phyloP scores from a whole-genome alignment of 164 flowering plant genomes.

The Chimonanthus praecox region DNA sequence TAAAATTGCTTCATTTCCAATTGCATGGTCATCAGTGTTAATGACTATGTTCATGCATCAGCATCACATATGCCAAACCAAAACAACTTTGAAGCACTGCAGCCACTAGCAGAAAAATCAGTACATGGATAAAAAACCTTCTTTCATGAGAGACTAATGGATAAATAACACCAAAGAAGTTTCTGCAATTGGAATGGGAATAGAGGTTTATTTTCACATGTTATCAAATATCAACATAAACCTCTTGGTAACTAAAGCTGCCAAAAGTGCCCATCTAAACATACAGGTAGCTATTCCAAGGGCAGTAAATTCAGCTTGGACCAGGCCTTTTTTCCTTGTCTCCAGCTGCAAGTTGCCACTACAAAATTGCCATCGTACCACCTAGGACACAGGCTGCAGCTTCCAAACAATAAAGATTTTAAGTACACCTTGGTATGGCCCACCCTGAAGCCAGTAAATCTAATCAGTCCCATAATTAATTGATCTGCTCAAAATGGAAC shows the following conservation, averaged over 20 bases:
- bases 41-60: no score
- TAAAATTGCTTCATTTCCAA: neutral
- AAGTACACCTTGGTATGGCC: no score
- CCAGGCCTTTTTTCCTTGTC: neutral
- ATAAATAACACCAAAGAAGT: neutral
- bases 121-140: neutral
- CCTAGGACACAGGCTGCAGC: no score
- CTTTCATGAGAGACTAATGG: neutral
- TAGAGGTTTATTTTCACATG: neutral
- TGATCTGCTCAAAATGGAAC: no score
- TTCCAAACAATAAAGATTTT: no score
- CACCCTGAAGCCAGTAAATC: no score
- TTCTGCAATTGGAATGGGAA: neutral
- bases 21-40: no score
- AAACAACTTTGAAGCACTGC: neutral
- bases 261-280: neutral
- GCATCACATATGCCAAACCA: neutral
- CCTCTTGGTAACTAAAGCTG: neutral
- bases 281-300: neutral
- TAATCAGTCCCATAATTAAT: no score
- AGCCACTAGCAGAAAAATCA: neutral
- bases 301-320: neutral
- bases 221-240: neutral
- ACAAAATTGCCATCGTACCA: no score
- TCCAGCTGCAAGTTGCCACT: neutral